phyloP scores from a whole-genome alignment of 2,329 filamentous ascomycete genomes.

The Bipolaris sorokiniana region DNA sequence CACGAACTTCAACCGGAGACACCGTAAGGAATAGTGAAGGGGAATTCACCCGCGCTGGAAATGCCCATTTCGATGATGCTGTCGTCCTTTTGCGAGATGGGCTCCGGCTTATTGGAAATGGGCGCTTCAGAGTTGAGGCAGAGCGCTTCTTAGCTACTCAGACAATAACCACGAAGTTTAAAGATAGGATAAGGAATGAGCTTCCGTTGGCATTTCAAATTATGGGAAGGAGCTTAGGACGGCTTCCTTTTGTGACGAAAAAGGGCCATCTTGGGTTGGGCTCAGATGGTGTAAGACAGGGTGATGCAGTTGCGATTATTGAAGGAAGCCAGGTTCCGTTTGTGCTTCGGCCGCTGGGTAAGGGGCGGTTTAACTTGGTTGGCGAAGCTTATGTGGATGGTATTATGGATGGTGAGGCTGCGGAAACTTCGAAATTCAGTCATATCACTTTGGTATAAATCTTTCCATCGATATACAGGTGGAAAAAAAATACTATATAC shows the following conservation, averaged over 20 bases:
- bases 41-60: not conserved
- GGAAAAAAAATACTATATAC: not conserved
- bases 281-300: conserved; percentile 13
- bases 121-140: not conserved
- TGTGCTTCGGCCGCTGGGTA: conserved; percentile 12
- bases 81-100: not conserved
- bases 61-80: not conserved
- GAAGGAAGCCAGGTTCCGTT: conserved; percentile 23
- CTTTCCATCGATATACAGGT: not conserved
- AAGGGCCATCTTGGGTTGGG: conserved; percentile 22
- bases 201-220: conserved; percentile 6
- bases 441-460: not conserved
- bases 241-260: conserved; percentile 21
- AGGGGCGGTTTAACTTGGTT: conserved; percentile 16
- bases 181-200: not conserved
- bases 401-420: conserved; percentile 26
- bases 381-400: conserved; percentile 30
- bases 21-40: not conserved
- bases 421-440: not conserved
- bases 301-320: conserved; percentile 22
- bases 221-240: conserved; percentile 13
- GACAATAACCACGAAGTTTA: not conserved
- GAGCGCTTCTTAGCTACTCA: not conserved
- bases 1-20: not conserved
- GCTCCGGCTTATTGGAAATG: not conserved